Conservation (phyloP, 257 asterid genomes). For the Cruciata laevipes region DNA sequence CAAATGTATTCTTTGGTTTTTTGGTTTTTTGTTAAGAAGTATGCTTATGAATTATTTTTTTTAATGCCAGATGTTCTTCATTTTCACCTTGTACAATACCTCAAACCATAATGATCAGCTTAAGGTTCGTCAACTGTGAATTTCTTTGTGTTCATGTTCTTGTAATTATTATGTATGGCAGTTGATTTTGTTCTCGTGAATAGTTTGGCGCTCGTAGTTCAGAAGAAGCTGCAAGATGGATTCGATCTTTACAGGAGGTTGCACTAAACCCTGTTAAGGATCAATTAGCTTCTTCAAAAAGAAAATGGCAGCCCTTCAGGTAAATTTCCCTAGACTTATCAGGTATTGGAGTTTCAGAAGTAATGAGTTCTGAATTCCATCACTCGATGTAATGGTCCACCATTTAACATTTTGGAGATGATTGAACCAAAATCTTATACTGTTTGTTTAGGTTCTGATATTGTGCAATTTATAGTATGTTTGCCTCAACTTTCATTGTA, state of each 20-base stretch:
- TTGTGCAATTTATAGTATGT: background rate
- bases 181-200: slow-evolving; percentile 13
- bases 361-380: background rate
- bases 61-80: slow-evolving; percentile 38
- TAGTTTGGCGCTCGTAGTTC: slow-evolving; percentile 84
- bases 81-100: slow-evolving; percentile 54
- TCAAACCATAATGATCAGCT: slow-evolving; percentile 72
- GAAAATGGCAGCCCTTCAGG: slow-evolving; percentile 86
- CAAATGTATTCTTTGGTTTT: background rate
- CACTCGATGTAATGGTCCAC: background rate
- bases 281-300: slow-evolving; percentile 33
- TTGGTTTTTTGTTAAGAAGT: too few relatives aligned
- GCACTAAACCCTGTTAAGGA: slow-evolving; percentile 48
- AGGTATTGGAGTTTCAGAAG: background rate
- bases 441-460: background rate
- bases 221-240: slow-evolving; percentile 84
- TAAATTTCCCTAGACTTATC: slow-evolving; percentile 7
- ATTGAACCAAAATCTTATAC: background rate
- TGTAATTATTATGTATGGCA: background rate
- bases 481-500: background rate
- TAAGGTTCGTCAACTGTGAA: slow-evolving; percentile 41
- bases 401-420: background rate
- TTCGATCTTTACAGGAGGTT: slow-evolving; percentile 49
- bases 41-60: slow-evolving; percentile 5
- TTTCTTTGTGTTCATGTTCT: background rate